Conservation (phyloP, 164 flowering plant species). For the Saururus chinensis region DNA sequence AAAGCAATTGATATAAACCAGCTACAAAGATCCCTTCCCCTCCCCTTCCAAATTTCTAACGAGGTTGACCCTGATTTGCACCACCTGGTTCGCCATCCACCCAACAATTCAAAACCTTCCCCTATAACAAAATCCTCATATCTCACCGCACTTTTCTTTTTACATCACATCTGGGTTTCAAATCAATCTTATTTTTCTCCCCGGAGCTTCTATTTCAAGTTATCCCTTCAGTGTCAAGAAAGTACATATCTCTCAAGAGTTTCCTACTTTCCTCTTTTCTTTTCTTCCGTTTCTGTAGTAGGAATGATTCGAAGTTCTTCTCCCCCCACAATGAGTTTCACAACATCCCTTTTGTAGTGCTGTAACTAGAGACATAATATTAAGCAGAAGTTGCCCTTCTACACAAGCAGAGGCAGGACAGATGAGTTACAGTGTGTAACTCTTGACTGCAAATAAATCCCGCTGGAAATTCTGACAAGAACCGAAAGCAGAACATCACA, state of each 20-base stretch:
- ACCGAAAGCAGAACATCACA: neutral
- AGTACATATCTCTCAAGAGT: constrained; percentile 3
- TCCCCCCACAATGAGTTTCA: neutral
- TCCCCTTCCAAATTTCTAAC: neutral
- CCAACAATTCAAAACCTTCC: constrained; percentile 11
- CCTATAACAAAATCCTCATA: constrained; percentile 4
- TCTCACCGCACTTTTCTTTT: neutral
- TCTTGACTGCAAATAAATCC: too few species aligned
- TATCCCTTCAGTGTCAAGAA: constrained; percentile 11
- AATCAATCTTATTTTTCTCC: constrained; percentile 9
- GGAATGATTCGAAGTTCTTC: neutral
- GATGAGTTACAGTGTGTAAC: too few species aligned
- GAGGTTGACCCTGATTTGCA: constrained; percentile 20
- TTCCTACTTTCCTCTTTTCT: constrained; percentile 3
- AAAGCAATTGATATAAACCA: constrained; percentile 16
- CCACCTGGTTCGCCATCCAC: constrained; percentile 24
- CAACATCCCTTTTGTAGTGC: neutral
- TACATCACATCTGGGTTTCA: constrained; percentile 1
- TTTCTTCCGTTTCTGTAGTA: constrained; percentile 7
- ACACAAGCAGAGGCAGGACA: too few species aligned
- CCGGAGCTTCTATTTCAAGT: constrained; percentile 9
- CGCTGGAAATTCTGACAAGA: neutral
- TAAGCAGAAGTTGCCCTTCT: neutral
- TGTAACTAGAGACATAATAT: neutral
- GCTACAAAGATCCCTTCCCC: constrained; percentile 20